Evolutionary conservation across 1,139 yeast genomes (phyloP), one percentile per base, ranked within the genome.

Genomic region (Hyphopichia burtonii): DNA sequence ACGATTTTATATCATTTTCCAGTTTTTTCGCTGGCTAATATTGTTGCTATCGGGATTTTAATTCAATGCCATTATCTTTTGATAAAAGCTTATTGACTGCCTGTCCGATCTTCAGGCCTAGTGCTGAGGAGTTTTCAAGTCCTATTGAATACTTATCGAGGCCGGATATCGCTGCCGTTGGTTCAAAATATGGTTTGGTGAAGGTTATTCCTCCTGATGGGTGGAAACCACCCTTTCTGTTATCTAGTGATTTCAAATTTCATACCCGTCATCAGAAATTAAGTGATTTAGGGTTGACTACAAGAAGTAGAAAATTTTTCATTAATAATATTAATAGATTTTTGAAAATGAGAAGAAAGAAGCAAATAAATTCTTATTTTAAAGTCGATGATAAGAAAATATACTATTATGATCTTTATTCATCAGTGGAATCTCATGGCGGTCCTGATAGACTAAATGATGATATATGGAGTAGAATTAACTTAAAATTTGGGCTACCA

Each of bases 231-330:
- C 51, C 71, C 0, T 73, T 84, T 47, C 71, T 78, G 46, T 65
- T 85, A 15, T 73, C 85, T 38, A 65, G 68, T 33, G 56, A 65
- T 8, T 84, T 86, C 58, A 71, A 63, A 42, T 85, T 86, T 54
- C 83, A 80, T 48, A 84, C 89, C 5, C 63, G 93, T 43, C 59
- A 82, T 19, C 93, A 86, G 55, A 75, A 71, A 40, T 54, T 86
- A 43, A 76, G 80, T 53, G 88, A 84, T 56, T 65, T 86, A 54
- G 83, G 85, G 18, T 59, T 86, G 15, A 61, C 76, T 9, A 81
- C 83, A 40, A 66, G 94, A 47, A 78, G 85, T 31, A 65, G 91
- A 41, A 66, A 74, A 45, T 80, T 80, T 52, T 85, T 85, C 60
- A 67, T 66, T 37, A 80, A 76, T 44, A 86, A 82, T 49, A 60